Base-by-base conservation (phyloP, 2,329 filamentous ascomycete genomes). In the Cucurbitaria berberidis region DNA sequence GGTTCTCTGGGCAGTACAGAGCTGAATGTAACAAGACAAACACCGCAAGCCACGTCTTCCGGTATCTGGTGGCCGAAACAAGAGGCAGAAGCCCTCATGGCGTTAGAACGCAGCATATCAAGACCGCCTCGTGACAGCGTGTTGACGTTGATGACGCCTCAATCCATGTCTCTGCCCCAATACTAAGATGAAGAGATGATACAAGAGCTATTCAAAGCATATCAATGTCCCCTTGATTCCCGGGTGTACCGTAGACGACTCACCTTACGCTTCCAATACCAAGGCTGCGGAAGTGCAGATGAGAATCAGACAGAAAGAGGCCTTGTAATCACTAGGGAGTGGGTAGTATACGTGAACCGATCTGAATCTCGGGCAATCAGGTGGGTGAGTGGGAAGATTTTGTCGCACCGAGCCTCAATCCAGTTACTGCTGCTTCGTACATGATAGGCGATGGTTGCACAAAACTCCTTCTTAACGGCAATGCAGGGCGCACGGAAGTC, bases 231-330 rank as follows among this genome's bases (percentile, higher is more conserved):
- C 29, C 16, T 30, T 55, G 48, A 42, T 47, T 46, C 47, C 51
- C 47, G 45, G 36, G 3, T 29, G 24, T 30, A 41, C 32, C 27
- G 48, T 34, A 15, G 29, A n/a, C 13, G 52, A 45, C 22, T 51
- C 40, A 53, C 48, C 48, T 42, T 48, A 39, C 45, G 48, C 11
- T 44, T 35, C 48, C 55, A 48, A 43, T 32, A 41, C 55, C 51
- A 45, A 24, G 21, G 42, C 26, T 18, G 39, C 49, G 46, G 52
- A 34, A 34, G 30, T n/a, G 30, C 15, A 34, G 11, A 34, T 51
- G 24, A 11, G 16, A 21, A 48, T 42, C 30, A 30, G 30, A n/a
- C 15, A 27, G 30, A 34, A 44, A 26, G 39, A 18, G 35, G 40
- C 38, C 26, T 5, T 18, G 16, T 43, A 29, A 30, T 38, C 47